Evolutionary conservation across 2,329 filamentous ascomycete species (phyloP), one percentile per base, ranked within the genome.

Genomic region (Colletotrichum spaethianum): DNA sequence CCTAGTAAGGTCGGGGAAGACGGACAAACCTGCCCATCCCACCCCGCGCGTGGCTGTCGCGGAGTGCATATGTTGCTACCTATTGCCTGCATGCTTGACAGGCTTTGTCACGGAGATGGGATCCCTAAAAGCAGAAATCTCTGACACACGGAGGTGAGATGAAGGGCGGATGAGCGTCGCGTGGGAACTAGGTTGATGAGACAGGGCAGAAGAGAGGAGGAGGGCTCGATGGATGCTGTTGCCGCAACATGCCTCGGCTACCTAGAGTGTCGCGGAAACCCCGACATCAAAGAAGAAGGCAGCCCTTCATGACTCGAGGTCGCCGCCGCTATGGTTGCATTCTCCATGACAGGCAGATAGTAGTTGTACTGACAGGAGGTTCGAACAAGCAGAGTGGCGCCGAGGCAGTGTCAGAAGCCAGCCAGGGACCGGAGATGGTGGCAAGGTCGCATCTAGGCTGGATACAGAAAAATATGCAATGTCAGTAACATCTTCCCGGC

Each of bases 51-150:
- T 55, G 63, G 23, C 31, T 18, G 26, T 52, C 38, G 46, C 28
- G 36, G 33, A 40, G 46, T 46, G 63, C 63, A 62, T 66, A 61
- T 3, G 46, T 33, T 20, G 67, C 14, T 6, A 52, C 16, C 3
- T n/a, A 36, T 23, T n/a, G n/a, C 23, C 50, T 46, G 59, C 65
- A 63, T 59, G 20, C 53, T 72, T 44, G 69, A 53, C 65, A n/a
- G 52, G 14, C 23, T 60, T 46, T 23, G 20, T n/a, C 8, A 42
- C 28, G 42, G 44, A 23, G 6, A 31, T 44, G 28, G 26, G 23
- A 63, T 36, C 14, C 23, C 42, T 26, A 36, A 72, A 63, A 63
- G 42, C 46, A 69, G 65, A 63, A 69, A 18, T 11, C 33, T 40
- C 48, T 46, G 18, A 50, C 23, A n/a, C 53, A 31, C 56, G 50